These are phyloP conservation scores for Patellifolia procumbens DNA, from an alignment of 179 eudicot genomes.

Conservation along the genomic window DNA sequence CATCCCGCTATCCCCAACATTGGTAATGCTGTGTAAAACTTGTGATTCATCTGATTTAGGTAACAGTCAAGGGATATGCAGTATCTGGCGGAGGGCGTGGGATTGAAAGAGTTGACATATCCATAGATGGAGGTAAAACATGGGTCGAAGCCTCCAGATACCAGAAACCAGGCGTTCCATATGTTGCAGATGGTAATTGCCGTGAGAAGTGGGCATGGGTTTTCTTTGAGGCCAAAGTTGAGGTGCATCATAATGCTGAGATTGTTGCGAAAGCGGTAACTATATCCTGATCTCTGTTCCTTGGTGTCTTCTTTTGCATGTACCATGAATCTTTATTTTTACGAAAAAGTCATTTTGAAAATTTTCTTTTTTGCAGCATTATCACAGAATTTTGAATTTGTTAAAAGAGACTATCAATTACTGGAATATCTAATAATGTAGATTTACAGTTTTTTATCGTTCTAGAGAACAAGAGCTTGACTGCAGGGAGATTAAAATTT, in stretches of 20 bases:
- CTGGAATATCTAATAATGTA: background rate
- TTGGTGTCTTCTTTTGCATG: background rate
- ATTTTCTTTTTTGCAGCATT: background rate
- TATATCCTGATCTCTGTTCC: background rate
- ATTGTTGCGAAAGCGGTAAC: conserved; percentile 93
- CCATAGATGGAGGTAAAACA: conserved; percentile 86
- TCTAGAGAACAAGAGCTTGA: background rate
- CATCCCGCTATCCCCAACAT: background rate
- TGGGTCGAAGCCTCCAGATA: conserved; percentile 86
- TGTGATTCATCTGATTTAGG: conserved; percentile 36
- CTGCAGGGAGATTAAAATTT: background rate
- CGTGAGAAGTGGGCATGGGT: conserved; percentile 99
- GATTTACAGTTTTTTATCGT: background rate
- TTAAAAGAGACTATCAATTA: background rate
- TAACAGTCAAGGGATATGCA: conserved; percentile 84
- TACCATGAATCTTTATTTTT: background rate
- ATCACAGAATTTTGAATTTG: background rate
- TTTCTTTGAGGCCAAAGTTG: conserved; percentile 65
- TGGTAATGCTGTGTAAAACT: conserved; percentile 4
- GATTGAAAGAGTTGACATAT: conserved; percentile 90
- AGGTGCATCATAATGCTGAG: conserved; percentile 59
- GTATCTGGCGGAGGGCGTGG: conserved; percentile 96
- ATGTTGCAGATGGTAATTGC: conserved; percentile 55
- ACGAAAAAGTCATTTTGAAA: background rate
- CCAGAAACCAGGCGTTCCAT: conserved; percentile 67